Percentiles rank a stretch among this genome's conserved stretches.
phyloP scores from a whole-genome alignment of 768 basidiomycete species.

The Leccinellum luteum region DNA sequence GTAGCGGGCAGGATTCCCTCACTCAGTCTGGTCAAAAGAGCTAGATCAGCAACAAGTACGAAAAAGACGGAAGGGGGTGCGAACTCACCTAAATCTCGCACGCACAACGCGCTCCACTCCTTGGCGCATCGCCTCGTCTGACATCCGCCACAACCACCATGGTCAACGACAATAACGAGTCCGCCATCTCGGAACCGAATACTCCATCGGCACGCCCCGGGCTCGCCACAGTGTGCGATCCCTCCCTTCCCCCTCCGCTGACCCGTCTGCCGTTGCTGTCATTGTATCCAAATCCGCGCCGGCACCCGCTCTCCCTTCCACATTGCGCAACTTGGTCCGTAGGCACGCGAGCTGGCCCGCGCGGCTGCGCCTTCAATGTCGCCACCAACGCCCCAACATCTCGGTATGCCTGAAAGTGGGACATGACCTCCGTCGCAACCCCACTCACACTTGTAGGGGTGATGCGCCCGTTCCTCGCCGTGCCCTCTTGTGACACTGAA shows the following conservation, averaged over 20 bases:
- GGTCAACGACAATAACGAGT: too few relatives aligned
- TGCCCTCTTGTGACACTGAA: conserved; percentile 30
- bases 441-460: too few relatives aligned
- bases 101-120: conserved; percentile 19
- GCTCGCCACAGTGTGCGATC: neutral
- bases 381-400: conserved; percentile 12
- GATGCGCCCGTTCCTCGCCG: conserved; percentile 1
- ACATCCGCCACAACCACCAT: neutral
- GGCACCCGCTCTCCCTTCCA: too few relatives aligned
- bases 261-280: too few relatives aligned
- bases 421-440: neutral
- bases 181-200: conserved; percentile 7
- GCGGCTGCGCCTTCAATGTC: conserved; percentile 17
- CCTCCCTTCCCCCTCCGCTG: neutral
- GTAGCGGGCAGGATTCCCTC: conserved; percentile 2
- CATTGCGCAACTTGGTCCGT: conserved; percentile 11
- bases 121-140: conserved; percentile 9
- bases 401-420: conserved; percentile 18
- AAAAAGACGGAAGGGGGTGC: neutral
- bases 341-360: conserved; percentile 17
- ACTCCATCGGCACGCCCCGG: conserved; percentile 15
- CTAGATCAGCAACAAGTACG: neutral
- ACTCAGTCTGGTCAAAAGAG: conserved; percentile 4
- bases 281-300: too few relatives aligned
- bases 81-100: conserved; percentile 20